Conservation (phyloP, 2,329 filamentous ascomycete species). For the Monosporascus sp. region DNA sequence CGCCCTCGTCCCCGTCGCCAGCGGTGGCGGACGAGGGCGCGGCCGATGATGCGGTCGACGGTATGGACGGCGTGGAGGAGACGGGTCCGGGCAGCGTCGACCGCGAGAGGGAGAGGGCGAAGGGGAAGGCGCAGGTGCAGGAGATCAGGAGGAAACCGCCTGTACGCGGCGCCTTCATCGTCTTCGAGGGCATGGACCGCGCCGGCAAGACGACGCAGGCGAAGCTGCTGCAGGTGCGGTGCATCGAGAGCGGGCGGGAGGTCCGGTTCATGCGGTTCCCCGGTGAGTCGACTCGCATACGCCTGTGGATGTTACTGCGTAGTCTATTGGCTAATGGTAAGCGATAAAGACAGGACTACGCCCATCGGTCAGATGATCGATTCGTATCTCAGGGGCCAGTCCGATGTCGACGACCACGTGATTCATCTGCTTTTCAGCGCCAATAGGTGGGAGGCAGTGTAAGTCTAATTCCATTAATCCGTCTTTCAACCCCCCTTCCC, state of each 20-base stretch:
- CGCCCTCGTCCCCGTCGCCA: background rate
- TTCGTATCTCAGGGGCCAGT: conserved; percentile 66
- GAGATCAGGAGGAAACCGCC: conserved; percentile 12
- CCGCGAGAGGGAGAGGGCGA: background rate
- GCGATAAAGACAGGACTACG: conserved; percentile 65
- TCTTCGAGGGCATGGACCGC: conserved; percentile 83
- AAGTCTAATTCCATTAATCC: conserved; percentile 22
- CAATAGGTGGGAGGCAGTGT: conserved; percentile 78
- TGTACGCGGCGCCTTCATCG: conserved; percentile 66
- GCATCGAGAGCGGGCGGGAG: conserved; percentile 42
- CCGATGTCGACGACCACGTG: conserved; percentile 76
- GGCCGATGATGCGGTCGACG: background rate
- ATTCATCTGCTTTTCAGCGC: conserved; percentile 89
- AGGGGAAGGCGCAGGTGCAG: background rate
- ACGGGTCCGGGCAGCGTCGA: background rate
- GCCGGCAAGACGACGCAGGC: conserved; percentile 93
- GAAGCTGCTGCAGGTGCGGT: conserved; percentile 55
- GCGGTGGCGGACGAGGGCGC: conserved; percentile 2
- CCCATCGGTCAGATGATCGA: conserved; percentile 86
- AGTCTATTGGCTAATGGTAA: background rate
- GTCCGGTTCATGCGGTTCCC: conserved; percentile 54
- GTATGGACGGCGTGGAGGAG: conserved; percentile 18
- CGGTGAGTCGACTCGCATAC: conserved; percentile 33
- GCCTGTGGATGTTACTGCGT: conserved; percentile 1
- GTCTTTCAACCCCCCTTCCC: background rate